Evolutionary conservation across 1,139 yeast species (phyloP).

Genomic region (Kodamaea ohmeri): DNA sequence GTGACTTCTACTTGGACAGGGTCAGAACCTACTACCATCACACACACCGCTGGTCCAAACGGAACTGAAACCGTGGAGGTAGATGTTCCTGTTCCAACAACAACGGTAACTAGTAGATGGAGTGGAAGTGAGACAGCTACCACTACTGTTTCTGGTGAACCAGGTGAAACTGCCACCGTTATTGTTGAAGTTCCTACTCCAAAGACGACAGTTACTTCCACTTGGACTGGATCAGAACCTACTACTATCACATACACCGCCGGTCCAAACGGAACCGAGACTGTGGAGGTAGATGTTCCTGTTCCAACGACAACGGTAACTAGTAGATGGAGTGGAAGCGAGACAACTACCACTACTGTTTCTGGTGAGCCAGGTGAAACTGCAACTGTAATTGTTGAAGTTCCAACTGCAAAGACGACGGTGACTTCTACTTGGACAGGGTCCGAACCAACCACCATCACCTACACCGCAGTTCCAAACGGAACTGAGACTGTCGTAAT

Average conservation of each 20-base stretch:
- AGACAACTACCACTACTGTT: constrained; percentile 7
- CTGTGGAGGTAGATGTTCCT: background rate
- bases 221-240: background rate
- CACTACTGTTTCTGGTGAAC: constrained; percentile 1
- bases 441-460: constrained; percentile 1
- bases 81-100: background rate
- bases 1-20: background rate
- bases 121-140: background rate
- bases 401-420: constrained; percentile 9
- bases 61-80: background rate
- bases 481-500: constrained; percentile 5
- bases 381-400: constrained; percentile 10
- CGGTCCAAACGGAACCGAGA: background rate
- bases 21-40: background rate
- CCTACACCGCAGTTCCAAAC: background rate
- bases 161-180: background rate
- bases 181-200: background rate
- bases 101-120: background rate
- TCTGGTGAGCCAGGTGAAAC: constrained; percentile 2
- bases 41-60: background rate
- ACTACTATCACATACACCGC: background rate
- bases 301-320: background rate
- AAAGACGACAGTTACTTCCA: background rate
- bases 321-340: background rate
- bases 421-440: constrained; percentile 10